Conservation (phyloP, 2,329 filamentous ascomycete genomes). For the Endocalyx cinctus region DNA sequence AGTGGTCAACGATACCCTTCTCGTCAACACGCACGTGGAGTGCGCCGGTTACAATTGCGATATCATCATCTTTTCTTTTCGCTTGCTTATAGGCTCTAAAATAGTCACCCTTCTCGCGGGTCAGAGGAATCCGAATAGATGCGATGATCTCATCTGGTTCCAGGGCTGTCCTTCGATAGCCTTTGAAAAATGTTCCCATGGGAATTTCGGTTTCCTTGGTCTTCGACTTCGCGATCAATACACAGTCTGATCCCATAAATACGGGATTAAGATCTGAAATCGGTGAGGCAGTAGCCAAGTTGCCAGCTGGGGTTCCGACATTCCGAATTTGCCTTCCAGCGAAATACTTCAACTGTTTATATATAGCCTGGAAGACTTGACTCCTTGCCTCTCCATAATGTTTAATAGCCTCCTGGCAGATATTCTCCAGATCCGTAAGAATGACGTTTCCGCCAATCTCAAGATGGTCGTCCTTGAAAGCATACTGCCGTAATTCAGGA, state of each 20-base stretch:
- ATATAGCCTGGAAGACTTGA: conserved; percentile 84
- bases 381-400: conserved; percentile 68
- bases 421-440: conserved; percentile 82
- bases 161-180: conserved; percentile 81
- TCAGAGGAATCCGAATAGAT: conserved; percentile 78
- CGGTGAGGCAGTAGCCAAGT: conserved; percentile 87
- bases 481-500: conserved; percentile 77
- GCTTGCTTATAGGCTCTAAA: conserved; percentile 92
- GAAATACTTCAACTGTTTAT: conserved; percentile 93
- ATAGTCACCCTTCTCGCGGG: conserved; percentile 70
- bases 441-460: conserved; percentile 92
- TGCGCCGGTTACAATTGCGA: conserved; percentile 91
- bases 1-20: conserved; percentile 64
- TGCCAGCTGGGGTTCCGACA: conserved; percentile 94
- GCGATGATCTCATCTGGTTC: conserved; percentile 79
- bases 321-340: conserved; percentile 94
- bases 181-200: conserved; percentile 88
- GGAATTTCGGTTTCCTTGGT: conserved; percentile 76
- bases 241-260: conserved; percentile 80
- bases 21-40: conserved; percentile 69
- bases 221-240: conserved; percentile 74
- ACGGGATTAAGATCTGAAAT: conserved; percentile 97
- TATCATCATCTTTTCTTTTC: conserved; percentile 96
- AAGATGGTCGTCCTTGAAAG: conserved; percentile 73
- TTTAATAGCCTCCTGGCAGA: conserved; percentile 73